Conservation (phyloP, 2,329 filamentous ascomycete genomes). For the Xylaria sp. region DNA sequence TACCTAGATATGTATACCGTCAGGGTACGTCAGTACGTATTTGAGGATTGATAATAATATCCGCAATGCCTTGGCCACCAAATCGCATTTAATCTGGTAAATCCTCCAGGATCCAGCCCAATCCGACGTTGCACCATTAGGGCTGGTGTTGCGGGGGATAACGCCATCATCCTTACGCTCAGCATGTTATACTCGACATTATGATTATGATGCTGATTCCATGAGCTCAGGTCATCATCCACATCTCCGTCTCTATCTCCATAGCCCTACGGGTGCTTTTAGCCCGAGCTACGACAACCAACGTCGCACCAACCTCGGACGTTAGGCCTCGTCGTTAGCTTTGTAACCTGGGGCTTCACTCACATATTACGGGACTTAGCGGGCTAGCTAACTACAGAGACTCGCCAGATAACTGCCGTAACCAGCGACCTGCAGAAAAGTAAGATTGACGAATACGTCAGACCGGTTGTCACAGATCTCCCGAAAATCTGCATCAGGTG, state of each 20-base stretch:
- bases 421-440: constrained; percentile 31
- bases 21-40: constrained; percentile 15
- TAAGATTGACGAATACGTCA: constrained; percentile 31
- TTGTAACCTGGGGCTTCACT: constrained; percentile 14
- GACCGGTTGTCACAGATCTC: constrained; percentile 32
- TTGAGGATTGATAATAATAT: constrained; percentile 2
- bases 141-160: constrained; percentile 31
- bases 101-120: constrained; percentile 35
- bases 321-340: constrained; percentile 10
- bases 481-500: constrained; percentile 26
- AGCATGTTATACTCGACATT: background rate
- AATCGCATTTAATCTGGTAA: constrained; percentile 6
- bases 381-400: constrained; percentile 5
- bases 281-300: constrained; percentile 9
- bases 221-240: background rate
- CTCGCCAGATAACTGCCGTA: constrained; percentile 13
- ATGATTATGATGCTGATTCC: constrained; percentile 1
- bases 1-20: background rate
- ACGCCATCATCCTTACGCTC: constrained; percentile 22
- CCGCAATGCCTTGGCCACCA: constrained; percentile 3
- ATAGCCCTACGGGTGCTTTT: background rate
- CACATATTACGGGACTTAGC: constrained; percentile 12
- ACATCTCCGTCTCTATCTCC: background rate
- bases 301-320: constrained; percentile 9
- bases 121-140: constrained; percentile 19